Conservation (phyloP, 2,329 filamentous ascomycete genomes). For the Cladorrhinum sp. region DNA sequence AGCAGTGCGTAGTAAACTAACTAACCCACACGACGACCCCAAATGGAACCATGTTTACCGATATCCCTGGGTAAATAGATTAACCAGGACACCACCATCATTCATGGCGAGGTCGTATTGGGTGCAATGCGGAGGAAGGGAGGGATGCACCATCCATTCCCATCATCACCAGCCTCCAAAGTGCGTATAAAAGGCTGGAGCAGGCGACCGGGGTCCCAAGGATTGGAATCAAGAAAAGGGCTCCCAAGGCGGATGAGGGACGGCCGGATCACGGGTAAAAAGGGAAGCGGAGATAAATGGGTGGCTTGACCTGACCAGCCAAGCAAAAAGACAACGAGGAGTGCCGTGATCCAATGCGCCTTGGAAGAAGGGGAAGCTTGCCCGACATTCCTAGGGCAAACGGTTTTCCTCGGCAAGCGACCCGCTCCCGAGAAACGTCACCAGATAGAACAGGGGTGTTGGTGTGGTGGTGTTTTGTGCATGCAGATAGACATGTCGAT, state of each 20-base stretch:
- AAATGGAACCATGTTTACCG: slow-evolving; percentile 8
- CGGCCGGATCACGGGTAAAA: slow-evolving; percentile 23
- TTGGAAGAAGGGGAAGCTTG: slow-evolving; percentile 6
- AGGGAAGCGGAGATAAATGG: slow-evolving; percentile 7
- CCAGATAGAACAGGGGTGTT: not conserved
- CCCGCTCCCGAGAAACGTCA: not conserved
- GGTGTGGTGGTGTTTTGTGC: not conserved
- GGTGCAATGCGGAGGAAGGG: not conserved
- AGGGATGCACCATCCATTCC: not conserved
- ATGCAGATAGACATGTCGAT: not conserved
- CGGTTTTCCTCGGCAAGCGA: slow-evolving; percentile 1
- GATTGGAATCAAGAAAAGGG: slow-evolving; percentile 7
- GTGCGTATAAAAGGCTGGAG: no score
- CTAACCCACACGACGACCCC: not conserved
- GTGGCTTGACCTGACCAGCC: not conserved
- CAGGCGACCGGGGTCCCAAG: slow-evolving; percentile 13
- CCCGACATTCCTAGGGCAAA: slow-evolving; percentile 7
- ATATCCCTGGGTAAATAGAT: slow-evolving; percentile 26
- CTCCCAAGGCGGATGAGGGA: slow-evolving; percentile 12
- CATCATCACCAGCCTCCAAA: slow-evolving; percentile 7
- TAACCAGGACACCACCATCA: slow-evolving; percentile 12
- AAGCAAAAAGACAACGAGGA: not conserved
- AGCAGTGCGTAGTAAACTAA: no score
- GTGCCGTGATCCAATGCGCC: slow-evolving; percentile 4
- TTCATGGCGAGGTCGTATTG: slow-evolving; percentile 18